Evolutionary conservation across 1,284 basidiomycete species (phyloP), one percentile per base, ranked within the genome.

Genomic region (Waitea zeae): DNA sequence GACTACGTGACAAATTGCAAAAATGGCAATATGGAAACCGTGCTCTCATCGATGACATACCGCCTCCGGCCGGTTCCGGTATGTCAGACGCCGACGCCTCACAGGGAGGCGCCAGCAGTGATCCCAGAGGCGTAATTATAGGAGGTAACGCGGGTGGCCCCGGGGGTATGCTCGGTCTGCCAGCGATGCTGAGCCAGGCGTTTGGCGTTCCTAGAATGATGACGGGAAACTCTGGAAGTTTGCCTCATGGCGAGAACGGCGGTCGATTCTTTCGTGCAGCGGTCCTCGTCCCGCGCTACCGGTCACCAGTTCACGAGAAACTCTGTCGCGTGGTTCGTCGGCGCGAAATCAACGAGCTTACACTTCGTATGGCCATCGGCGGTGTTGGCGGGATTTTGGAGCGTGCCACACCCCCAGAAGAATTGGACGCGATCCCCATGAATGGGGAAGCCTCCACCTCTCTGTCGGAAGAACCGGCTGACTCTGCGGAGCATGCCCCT

Each of bases 261-360:
- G n/a, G n/a, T n/a, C n/a, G n/a, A n/a, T 82, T 81, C 53, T 81
- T 79, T 58, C 67, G 81, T 19, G 67, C 76, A 2, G 71, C 80
- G 2, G 60, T 83, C 12, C 48, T 89, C 19, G 67, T 89, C 3
- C 86, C 87, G 4, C 50, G 57, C 12, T 49, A 58, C 5, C 67
- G 86, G 9, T 72, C 76, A 17, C 48, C 59, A 12, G 43, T 47
- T 0, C 52, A 58, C 7, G 86, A 89, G 49, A 63, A 61, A 30
- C 53, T 57, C 11, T 67, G 62, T 40, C 67, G 84, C 27, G 61
- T 75, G 38, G 51, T 57, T 2, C 60, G 79, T 24, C 64, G 84
- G 36, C 60, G 70, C 37, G 73, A 83, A 42, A 70, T 84, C 40
- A 89, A 87, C 48, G 71, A 81, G 43, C 53, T 87, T 30, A 74